Conservation (phyloP, 371 early-diverging fungal genomes). For the Cokeromyces recurvatus region DNA sequence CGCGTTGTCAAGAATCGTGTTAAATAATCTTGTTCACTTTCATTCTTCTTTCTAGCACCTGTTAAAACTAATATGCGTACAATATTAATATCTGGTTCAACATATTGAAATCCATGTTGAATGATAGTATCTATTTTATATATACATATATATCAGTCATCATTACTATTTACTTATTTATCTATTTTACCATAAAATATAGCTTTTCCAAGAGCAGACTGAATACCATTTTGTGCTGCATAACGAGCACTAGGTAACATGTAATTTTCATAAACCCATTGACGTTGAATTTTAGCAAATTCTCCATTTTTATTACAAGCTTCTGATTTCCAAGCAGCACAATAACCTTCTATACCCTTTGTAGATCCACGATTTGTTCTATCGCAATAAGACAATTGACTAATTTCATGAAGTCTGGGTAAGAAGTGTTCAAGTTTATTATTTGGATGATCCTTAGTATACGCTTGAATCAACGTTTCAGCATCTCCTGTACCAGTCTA, state of each 20-base stretch:
- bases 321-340: conserved; percentile 28
- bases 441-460: conserved; percentile 18
- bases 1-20: conserved; percentile 31
- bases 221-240: conserved; percentile 25
- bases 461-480: conserved; percentile 32
- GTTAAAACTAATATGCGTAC: conserved; percentile 26
- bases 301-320: conserved; percentile 16
- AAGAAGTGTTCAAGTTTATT: conserved; percentile 23
- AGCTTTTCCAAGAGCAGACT: conserved; percentile 29
- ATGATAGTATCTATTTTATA: conserved; percentile 38
- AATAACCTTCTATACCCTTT: conserved; percentile 18
- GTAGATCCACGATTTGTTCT: conserved; percentile 14
- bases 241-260: conserved; percentile 32
- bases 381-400: conserved; percentile 26
- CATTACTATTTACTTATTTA: not conserved
- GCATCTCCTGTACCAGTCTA: conserved; percentile 53
- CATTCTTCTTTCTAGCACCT: conserved; percentile 16
- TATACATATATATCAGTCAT: too few species aligned
- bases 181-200: conserved; percentile 35
- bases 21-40: conserved; percentile 25
- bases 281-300: conserved; percentile 24
- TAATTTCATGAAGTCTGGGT: conserved; percentile 17
- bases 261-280: conserved; percentile 28
- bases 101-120: conserved; percentile 40
- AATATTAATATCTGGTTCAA: conserved; percentile 35